Percentiles rank a stretch among this genome's conserved stretches.
Evolutionary conservation across 345 rosid genomes (phyloP).

Genomic region (Litchi chinensis): DNA sequence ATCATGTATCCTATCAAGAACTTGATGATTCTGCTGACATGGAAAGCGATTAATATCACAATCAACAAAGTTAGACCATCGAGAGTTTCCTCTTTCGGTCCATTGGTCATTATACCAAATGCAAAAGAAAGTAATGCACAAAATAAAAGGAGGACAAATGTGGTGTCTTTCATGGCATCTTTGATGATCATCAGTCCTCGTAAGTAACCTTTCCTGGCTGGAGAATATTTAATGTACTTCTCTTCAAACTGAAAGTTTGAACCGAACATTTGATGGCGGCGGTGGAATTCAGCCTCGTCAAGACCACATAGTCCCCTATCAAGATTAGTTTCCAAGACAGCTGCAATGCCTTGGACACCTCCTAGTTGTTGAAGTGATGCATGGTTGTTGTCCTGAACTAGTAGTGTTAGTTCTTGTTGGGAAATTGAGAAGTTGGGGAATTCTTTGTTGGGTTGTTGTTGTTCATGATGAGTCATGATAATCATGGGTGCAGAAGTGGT

Average conservation of each 20-base stretch:
- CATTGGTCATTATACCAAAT: background rate
- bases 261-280: background rate
- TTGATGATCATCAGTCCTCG: background rate
- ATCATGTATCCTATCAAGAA: no score
- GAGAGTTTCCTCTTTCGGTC: background rate
- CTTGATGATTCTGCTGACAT: no score
- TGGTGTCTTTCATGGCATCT: conserved; percentile 1
- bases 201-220: background rate
- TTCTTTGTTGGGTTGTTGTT: no score
- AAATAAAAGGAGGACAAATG: background rate
- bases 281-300: background rate
- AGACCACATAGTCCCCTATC: background rate
- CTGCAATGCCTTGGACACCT: background rate
- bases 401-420: background rate
- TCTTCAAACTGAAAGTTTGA: background rate
- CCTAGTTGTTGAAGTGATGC: background rate
- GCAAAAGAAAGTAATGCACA: background rate
- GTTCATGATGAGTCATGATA: no score
- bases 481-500: no score
- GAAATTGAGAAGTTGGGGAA: background rate
- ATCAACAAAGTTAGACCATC: no score
- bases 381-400: background rate
- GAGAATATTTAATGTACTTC: background rate
- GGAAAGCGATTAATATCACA: no score
- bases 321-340: conserved; percentile 7